phyloP scores from a whole-genome alignment of 371 early-diverging fungal genomes.

The Mortierella sp. region DNA sequence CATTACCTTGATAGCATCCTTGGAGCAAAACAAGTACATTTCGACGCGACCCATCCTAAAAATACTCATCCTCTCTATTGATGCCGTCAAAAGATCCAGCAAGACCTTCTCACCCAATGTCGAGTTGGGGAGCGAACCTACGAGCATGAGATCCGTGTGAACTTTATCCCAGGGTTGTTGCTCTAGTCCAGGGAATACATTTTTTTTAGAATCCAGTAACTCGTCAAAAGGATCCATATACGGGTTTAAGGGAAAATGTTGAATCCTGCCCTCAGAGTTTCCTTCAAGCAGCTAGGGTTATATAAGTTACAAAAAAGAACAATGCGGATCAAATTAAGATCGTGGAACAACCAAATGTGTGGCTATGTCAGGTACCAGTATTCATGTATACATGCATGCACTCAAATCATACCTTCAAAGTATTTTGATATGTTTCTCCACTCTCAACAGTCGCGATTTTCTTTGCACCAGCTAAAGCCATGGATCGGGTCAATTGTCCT shows the following conservation, averaged over 20 bases:
- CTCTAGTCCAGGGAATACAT: conserved; percentile 10
- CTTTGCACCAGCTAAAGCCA: conserved; percentile 48
- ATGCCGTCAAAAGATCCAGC: conserved; percentile 31
- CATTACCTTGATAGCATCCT: conserved; percentile 45
- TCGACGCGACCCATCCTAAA: conserved; percentile 43
- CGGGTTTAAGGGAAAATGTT: conserved; percentile 25
- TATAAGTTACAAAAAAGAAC: neutral
- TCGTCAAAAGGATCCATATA: conserved; percentile 29
- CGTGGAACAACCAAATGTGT: neutral
- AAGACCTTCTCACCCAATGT: conserved; percentile 37
- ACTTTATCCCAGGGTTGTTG: conserved; percentile 41
- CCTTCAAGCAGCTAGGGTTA: conserved; percentile 19
- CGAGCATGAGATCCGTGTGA: conserved; percentile 33
- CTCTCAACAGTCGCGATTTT: conserved; percentile 38
- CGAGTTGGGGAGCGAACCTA: conserved; percentile 40
- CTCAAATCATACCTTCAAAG: conserved; percentile 21
- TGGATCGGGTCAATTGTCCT: conserved; percentile 50
- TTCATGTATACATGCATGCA: neutral
- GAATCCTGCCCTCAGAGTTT: conserved; percentile 32
- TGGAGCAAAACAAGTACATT: conserved; percentile 49
- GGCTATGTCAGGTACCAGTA: too few species aligned
- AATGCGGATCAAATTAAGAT: conserved; percentile 4
- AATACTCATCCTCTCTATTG: conserved; percentile 37
- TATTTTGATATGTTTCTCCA: conserved; percentile 19
- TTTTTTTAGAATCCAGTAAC: conserved; percentile 9